A percentile compares a stretch with the other conserved stretches of the same genome.
phyloP scores from a whole-genome alignment of 225 moss, liverwort and hornwort genomes.

The Sphagnum tenellum region DNA sequence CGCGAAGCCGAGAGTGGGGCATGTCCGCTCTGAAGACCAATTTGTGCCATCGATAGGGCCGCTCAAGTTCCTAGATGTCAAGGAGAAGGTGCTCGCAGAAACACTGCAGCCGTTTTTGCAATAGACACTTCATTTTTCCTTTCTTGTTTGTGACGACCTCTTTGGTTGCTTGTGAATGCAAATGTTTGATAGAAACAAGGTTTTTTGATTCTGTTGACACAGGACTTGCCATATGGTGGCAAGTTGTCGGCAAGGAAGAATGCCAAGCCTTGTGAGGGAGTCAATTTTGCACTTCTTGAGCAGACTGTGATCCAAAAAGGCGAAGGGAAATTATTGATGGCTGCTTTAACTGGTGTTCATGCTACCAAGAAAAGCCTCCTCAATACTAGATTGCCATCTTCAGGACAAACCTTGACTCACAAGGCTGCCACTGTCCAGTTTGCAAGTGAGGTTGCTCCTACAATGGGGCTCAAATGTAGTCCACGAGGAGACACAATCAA shows the following conservation, averaged over 20 bases:
- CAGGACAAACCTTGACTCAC: neutral
- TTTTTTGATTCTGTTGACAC: neutral
- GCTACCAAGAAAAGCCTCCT: constrained; percentile 14
- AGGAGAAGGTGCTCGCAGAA: constrained; percentile 11
- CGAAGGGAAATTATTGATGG: constrained; percentile 37
- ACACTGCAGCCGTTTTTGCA: no score
- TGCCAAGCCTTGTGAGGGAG: constrained; percentile 2
- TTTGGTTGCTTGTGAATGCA: no score
- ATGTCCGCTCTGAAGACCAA: constrained; percentile 9
- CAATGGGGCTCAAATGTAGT: constrained; percentile 1
- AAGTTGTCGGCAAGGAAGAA: constrained; percentile 7
- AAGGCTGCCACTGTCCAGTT: constrained; percentile 2
- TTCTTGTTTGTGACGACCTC: no score
- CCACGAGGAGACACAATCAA: neutral
- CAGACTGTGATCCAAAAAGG: constrained; percentile 23
- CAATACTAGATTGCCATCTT: constrained; percentile 3
- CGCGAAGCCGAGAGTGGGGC: constrained; percentile 6
- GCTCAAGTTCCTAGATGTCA: constrained; percentile 10
- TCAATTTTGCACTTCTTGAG: constrained; percentile 25
- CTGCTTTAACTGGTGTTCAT: constrained; percentile 37
- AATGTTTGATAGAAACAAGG: neutral
- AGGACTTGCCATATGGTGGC: constrained; percentile 47
- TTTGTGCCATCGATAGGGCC: neutral
- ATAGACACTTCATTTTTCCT: no score
- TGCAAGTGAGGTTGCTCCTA: constrained; percentile 5